phyloP scores from a whole-genome alignment of 768 basidiomycete species.

The Amanita molliuscula region DNA sequence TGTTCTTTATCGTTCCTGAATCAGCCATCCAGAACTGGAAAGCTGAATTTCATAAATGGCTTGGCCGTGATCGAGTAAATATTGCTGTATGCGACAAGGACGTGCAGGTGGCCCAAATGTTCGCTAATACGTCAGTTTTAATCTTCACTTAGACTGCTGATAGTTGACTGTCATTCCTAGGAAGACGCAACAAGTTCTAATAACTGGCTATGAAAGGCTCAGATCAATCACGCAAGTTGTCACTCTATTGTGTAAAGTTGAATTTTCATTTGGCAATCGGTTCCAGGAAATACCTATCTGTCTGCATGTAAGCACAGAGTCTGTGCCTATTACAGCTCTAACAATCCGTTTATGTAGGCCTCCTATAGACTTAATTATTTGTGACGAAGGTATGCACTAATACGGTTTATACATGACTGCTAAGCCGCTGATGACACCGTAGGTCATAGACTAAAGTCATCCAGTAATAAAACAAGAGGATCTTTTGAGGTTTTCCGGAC shows the following conservation, averaged over 20 bases:
- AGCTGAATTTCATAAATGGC: conserved; percentile 94
- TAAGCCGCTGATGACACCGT: background rate
- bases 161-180: conserved; percentile 23
- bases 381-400: conserved; percentile 70
- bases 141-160: background rate
- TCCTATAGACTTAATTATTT: conserved; percentile 86
- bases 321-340: background rate
- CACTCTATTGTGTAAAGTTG: background rate
- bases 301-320: conserved; percentile 44
- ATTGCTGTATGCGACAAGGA: conserved; percentile 37
- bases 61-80: conserved; percentile 39
- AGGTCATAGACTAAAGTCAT: conserved; percentile 91
- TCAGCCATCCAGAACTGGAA: conserved; percentile 70
- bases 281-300: conserved; percentile 34
- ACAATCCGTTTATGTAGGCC: conserved; percentile 38
- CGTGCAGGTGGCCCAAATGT: conserved; percentile 39
- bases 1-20: conserved; percentile 1
- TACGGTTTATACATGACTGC: background rate
- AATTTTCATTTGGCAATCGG: background rate
- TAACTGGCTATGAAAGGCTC: conserved; percentile 92
- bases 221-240: conserved; percentile 65
- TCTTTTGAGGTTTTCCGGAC: conserved; percentile 79
- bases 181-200: conserved; percentile 71
- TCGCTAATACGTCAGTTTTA: conserved; percentile 56
- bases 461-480: conserved; percentile 79